Conservation (phyloP, 345 rosid genomes). For the Populus tremula region DNA sequence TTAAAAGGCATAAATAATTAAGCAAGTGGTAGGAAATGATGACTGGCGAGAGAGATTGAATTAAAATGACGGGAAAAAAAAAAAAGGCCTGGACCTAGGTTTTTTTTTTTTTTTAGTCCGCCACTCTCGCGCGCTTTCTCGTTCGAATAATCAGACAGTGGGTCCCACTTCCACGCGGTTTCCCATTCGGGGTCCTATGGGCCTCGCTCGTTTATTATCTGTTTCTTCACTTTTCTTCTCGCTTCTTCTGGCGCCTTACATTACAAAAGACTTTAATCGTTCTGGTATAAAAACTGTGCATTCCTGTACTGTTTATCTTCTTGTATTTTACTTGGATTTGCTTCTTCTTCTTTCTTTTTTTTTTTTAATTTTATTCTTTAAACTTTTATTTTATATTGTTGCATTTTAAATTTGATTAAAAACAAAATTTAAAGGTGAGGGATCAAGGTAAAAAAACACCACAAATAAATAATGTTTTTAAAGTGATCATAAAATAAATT, state of each 20-base stretch:
- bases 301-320: too few species aligned
- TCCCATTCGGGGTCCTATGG: not conserved
- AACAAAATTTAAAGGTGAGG: accelerated
- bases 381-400: too few species aligned
- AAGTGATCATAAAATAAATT: too few species aligned
- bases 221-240: not conserved
- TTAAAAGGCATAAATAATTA: not conserved
- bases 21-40: not conserved
- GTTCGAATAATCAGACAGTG: slow-evolving; percentile 5
- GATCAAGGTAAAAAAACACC: too few species aligned
- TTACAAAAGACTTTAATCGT: too few species aligned
- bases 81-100: not conserved
- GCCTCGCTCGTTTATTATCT: not conserved
- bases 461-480: too few species aligned
- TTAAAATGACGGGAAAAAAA: not conserved
- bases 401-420: too few species aligned
- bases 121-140: slow-evolving; percentile 18
- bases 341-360: too few species aligned
- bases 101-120: not conserved
- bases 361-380: too few species aligned
- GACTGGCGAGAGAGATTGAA: not conserved
- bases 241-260: not conserved
- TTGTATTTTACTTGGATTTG: too few species aligned
- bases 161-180: slow-evolving; percentile 41
- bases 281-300: too few species aligned